phyloP scores from a whole-genome alignment of 176 grass and related monocot genomes.

The Zea mays region DNA sequence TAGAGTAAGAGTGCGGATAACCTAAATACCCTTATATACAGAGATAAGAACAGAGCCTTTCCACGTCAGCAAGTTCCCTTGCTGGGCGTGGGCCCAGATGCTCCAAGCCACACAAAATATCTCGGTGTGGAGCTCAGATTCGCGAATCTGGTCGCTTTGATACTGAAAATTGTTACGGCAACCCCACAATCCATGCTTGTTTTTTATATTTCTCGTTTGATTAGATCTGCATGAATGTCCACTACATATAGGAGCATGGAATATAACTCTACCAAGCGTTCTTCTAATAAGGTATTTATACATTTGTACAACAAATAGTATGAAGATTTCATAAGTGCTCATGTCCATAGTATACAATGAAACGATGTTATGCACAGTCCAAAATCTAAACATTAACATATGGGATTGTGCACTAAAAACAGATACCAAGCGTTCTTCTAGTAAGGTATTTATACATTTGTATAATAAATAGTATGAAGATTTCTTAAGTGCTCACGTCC shows the following conservation, averaged over 20 bases:
- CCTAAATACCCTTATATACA: too few species aligned
- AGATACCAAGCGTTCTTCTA: neutral
- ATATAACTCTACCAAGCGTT: neutral
- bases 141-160: neutral
- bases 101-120: constrained; percentile 28
- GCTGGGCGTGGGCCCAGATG: neutral
- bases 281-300: neutral
- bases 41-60: neutral
- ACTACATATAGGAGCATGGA: too few species aligned
- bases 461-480: neutral
- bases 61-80: constrained; percentile 5
- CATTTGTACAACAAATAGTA: too few species aligned
- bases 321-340: too few species aligned
- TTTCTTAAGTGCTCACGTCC: neutral
- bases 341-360: too few species aligned
- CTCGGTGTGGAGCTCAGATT: neutral
- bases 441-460: neutral
- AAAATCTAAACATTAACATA: too few species aligned
- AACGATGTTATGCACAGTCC: too few species aligned
- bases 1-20: too few species aligned
- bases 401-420: too few species aligned
- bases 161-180: neutral
- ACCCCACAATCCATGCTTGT: neutral
- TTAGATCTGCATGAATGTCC: neutral
- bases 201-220: neutral